phyloP scores from a whole-genome alignment of 2,329 filamentous ascomycete genomes.

The Aspergillus hortae region DNA sequence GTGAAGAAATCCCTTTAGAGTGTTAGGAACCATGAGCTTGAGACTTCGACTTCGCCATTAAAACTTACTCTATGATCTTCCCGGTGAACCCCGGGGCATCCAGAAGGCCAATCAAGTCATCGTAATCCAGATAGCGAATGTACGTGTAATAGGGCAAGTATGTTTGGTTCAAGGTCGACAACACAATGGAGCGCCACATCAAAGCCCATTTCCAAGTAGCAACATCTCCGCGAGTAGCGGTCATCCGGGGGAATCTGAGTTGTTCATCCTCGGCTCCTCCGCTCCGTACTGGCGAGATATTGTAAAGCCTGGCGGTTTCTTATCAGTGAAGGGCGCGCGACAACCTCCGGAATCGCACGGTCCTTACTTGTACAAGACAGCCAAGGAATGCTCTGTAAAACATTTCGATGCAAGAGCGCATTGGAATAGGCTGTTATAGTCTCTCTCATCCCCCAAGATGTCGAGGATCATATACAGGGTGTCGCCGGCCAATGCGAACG shows the following conservation, averaged over 20 bases:
- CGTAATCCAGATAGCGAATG: constrained; percentile 61
- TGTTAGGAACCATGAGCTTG: constrained; percentile 4
- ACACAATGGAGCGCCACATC: constrained; percentile 65
- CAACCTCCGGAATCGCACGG: neutral
- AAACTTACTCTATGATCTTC: constrained; percentile 53
- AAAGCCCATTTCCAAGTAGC: constrained; percentile 58
- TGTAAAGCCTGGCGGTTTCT: constrained; percentile 41
- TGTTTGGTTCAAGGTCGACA: constrained; percentile 60
- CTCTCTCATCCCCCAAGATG: constrained; percentile 20
- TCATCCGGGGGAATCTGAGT: constrained; percentile 31
- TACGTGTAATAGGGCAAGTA: constrained; percentile 68
- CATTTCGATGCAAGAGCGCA: constrained; percentile 23
- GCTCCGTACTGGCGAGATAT: constrained; percentile 43
- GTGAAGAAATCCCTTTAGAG: constrained; percentile 49
- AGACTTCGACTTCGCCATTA: constrained; percentile 7
- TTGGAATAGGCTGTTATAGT: constrained; percentile 26
- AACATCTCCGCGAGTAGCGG: constrained; percentile 33
- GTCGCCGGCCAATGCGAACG: constrained; percentile 18
- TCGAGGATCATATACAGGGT: constrained; percentile 26
- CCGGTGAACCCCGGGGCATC: constrained; percentile 58
- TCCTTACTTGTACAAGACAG: constrained; percentile 23
- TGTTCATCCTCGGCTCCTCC: constrained; percentile 45
- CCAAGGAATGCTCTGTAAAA: constrained; percentile 20
- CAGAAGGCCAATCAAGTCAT: constrained; percentile 58
- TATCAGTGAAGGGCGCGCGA: constrained; percentile 2